These are phyloP conservation scores for Hypoxylon sp. DNA, from an alignment of 2,329 filamentous ascomycete species.

Conservation along the genomic window DNA sequence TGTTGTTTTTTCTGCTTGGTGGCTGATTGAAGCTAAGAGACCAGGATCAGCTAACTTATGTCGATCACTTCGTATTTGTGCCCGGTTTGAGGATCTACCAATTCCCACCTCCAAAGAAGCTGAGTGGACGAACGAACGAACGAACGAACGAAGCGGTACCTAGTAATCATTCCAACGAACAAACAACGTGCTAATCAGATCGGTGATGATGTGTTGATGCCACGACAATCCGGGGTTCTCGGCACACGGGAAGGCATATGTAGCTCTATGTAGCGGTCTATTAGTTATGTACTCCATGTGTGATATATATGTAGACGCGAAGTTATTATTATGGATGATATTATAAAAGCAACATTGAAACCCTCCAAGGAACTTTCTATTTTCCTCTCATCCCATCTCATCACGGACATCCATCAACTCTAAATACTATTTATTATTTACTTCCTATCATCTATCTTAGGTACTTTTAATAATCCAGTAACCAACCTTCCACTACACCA, in stretches of 20 bases:
- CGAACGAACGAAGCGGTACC: conserved; percentile 16
- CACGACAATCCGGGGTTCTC: conserved; percentile 11
- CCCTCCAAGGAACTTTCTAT: not conserved
- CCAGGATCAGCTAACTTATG: conserved; percentile 13
- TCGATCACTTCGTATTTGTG: conserved; percentile 37
- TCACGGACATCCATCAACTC: not conserved
- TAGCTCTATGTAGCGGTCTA: not conserved
- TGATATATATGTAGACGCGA: not conserved
- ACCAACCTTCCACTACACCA: not conserved
- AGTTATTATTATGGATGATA: too few relatives aligned
- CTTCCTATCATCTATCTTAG: not conserved
- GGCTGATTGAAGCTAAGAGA: too few relatives aligned
- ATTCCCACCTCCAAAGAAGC: too few relatives aligned
- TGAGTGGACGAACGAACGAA: too few relatives aligned
- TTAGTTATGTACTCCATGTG: not conserved
- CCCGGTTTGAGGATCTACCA: not conserved
- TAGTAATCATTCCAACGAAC: not conserved
- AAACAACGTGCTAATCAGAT: conserved; percentile 24
- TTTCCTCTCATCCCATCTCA: not conserved
- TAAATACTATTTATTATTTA: not conserved
- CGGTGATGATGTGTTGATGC: conserved; percentile 18
- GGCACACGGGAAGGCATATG: not conserved
- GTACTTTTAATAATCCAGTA: too few relatives aligned
- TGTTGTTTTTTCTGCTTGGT: too few relatives aligned
- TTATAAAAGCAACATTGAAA: too few relatives aligned